Evolutionary conservation across 1,139 yeast species (phyloP).

Genomic region (Geotrichum citri-aurantii): DNA sequence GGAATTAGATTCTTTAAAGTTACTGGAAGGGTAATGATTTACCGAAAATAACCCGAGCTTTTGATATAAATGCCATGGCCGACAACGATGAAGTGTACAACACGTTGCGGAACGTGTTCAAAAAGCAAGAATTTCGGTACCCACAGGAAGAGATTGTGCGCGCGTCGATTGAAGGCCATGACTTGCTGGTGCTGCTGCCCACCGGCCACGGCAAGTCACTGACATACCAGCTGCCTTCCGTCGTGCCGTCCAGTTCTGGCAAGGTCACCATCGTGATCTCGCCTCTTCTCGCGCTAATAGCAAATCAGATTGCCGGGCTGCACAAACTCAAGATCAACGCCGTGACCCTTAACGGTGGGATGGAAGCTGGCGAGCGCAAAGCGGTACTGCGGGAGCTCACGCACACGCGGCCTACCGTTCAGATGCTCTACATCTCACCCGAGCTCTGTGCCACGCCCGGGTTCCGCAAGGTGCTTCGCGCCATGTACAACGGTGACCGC

Average conservation of each 20-base stretch:
- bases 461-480: conserved; percentile 25
- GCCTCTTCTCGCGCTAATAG: conserved; percentile 85
- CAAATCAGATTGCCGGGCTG: conserved; percentile 79
- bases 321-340: conserved; percentile 55
- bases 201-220: conserved; percentile 92
- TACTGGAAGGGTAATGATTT: not conserved
- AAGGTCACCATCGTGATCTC: conserved; percentile 74
- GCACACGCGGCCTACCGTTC: conserved; percentile 20
- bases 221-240: conserved; percentile 82
- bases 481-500: conserved; percentile 17
- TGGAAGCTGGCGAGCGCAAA: conserved; percentile 20
- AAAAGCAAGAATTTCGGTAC: conserved; percentile 47
- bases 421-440: conserved; percentile 75
- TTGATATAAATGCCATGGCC: not conserved
- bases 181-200: conserved; percentile 83
- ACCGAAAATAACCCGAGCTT: not conserved
- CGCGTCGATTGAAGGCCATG: conserved; percentile 62
- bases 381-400: conserved; percentile 23
- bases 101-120: conserved; percentile 25
- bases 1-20: too few species aligned
- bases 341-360: conserved; percentile 33
- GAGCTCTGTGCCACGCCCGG: conserved; percentile 41
- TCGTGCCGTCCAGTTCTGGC: conserved; percentile 38
- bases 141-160: conserved; percentile 71
- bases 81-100: conserved; percentile 16